Evolutionary conservation across 805 yeast species (phyloP), one percentile per base, ranked within the genome.

Genomic region (Pichia gijzeniarum): DNA sequence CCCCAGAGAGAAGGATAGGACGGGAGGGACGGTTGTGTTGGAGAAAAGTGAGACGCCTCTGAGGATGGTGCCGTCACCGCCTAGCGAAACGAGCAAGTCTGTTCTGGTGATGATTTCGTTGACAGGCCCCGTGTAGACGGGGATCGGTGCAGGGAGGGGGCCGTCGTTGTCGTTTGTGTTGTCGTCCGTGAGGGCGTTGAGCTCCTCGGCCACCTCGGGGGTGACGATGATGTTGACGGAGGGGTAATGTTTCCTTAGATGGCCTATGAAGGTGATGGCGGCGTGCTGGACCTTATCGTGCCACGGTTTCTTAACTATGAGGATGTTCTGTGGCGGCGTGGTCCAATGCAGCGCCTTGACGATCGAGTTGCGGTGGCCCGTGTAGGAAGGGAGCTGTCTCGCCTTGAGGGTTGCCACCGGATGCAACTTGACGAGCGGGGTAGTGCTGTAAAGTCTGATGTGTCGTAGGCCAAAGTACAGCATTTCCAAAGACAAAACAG

Each of bases 61-160:
- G 37, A 90, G 63, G 45, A 88, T 87, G 0, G 97, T 90, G 5
- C 98, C 98, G 63, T 90, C 98, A 17, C 98, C 98, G n/a, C 98
- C 98, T 34, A 90, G 64, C 0, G 96, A 85, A 8, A 90, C 89
- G 33, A 90, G 67, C 36, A 90, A 62, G 58, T 90, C 98, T 0
- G 95, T 77, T 54, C 80, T 85, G 10, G 68, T 55, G 1, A 78
- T 72, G 36, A 88, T 77, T 9, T 80, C 83, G 10, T 69, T 64
- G 16, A 63, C 62, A 3, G 74, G 55, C 0, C 95, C 93, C 0
- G 90, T 76, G 56, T 71, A 79, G 1, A 86, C 53, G 5, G 66
- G 54, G 5, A 43, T 35, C 16, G 41, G 22, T 4, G 17, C 5
- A 5, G 30, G 19, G 20, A 53, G 36, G n/a, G 37, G 17, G 6